These are phyloP conservation scores for Afroboletus lepidellus DNA, from an alignment of 1,284 basidiomycete genomes.

Conservation along the genomic window DNA sequence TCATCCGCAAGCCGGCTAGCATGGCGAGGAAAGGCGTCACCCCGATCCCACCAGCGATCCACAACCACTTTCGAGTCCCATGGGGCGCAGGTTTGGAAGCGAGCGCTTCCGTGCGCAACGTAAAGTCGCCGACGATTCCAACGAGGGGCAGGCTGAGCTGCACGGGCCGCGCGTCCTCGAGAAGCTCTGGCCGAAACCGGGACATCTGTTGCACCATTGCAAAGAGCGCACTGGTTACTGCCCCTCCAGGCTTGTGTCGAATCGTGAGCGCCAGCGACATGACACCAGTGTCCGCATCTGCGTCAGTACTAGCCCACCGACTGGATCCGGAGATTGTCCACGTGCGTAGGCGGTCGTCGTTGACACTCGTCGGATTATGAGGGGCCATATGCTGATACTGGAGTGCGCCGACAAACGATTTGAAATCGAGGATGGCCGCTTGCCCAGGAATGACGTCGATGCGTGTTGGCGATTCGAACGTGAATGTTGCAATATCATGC, in stretches of 20 bases:
- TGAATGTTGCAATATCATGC: constrained; percentile 53
- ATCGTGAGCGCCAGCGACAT: constrained; percentile 22
- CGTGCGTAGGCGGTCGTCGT: constrained; percentile 64
- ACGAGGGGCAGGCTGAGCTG: constrained; percentile 34
- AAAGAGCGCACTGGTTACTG: constrained; percentile 53
- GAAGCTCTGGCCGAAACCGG: constrained; percentile 38
- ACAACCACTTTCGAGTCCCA: constrained; percentile 15
- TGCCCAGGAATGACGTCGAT: constrained; percentile 50
- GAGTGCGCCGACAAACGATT: constrained; percentile 44
- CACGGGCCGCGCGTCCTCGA: constrained; percentile 38
- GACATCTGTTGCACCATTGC: constrained; percentile 41
- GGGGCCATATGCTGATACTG: constrained; percentile 55
- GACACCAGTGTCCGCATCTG: not conserved
- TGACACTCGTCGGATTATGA: constrained; percentile 45
- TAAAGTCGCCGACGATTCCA: constrained; percentile 41
- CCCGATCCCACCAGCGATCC: constrained; percentile 30
- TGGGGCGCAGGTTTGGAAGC: not conserved
- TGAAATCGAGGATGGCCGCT: constrained; percentile 54
- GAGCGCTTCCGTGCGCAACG: constrained; percentile 12
- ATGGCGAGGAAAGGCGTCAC: constrained; percentile 34
- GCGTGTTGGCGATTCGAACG: constrained; percentile 41
- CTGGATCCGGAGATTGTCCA: constrained; percentile 54
- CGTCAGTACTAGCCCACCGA: constrained; percentile 11
- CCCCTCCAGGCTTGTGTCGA: constrained; percentile 45
- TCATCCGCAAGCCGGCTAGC: constrained; percentile 16